Evolutionary conservation across 2,329 filamentous ascomycete species (phyloP), one percentile per base, ranked within the genome.

Genomic region (Pseudocercospora pini-densiflorae): DNA sequence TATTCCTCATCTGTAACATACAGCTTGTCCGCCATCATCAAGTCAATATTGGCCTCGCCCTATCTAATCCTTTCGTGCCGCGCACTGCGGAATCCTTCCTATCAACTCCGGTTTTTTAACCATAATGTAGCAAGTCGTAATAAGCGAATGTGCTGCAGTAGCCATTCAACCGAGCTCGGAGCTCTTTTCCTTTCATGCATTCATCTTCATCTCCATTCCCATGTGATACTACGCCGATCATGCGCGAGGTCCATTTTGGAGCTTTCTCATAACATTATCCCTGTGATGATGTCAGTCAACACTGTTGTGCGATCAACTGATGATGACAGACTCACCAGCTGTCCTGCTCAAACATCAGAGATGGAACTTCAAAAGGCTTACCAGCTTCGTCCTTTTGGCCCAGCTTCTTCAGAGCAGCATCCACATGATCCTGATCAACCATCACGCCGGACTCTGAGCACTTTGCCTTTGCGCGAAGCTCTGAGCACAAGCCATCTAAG

Each of bases 381-480:
- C 59, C 63, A 27, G 63, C 47, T 27, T 67, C 66, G 24, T 72
- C 69, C 63, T 77, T 74, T 31, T 78, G 75, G 47, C 79, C 77
- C 27, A 84, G 69, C 60, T 81, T 81, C 74, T 81, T 79, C 61
- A 85, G 77, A 5, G 82, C 82, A 45, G 79, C 87, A 76, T 97
- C 91, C 73, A 98, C 97, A 74, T 98, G 94, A 62, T 88, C 88
- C 81, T 97, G 90, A 68, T 93, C 90, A 24, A 99, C 92, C 19
- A 97, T 92, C 12, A 96, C 92, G 16, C 95, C 94, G 19, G 86
- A 90, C 72, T 97, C 92, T 0, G 93, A 97, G 79, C 95, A 99
- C 77, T 94, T 95, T 65, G 95, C 95, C 82, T 99, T 99, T 78
- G 94, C 92, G 70, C 94, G 92, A 14, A 99, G 87, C 77, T 99